Conservation (phyloP, 768 basidiomycete genomes). For the Boletellus ananiceps region DNA sequence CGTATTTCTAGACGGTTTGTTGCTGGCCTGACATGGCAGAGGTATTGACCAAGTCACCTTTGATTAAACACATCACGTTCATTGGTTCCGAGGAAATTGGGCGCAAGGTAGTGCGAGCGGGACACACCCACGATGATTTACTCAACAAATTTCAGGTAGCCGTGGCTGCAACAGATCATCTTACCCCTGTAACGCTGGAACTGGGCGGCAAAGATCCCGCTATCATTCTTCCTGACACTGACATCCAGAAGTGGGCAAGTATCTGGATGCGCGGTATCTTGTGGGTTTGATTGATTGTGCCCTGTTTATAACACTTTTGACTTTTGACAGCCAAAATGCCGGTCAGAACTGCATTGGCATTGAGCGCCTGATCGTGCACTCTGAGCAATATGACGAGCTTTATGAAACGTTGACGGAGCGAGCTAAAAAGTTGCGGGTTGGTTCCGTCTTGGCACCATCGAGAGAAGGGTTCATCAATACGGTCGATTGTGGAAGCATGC, state of each 20-base stretch:
- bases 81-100: conserved; percentile 82
- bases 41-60: conserved; percentile 69
- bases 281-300: conserved; percentile 46
- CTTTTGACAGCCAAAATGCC: conserved; percentile 65
- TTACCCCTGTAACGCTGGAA: conserved; percentile 91
- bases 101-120: conserved; percentile 49
- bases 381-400: conserved; percentile 71
- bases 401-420: conserved; percentile 61
- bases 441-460: conserved; percentile 63
- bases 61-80: conserved; percentile 92
- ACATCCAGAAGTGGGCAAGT: conserved; percentile 74
- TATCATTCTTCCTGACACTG: conserved; percentile 81
- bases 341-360: conserved; percentile 98
- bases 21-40: conserved; percentile 88
- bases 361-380: conserved; percentile 86
- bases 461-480: conserved; percentile 66
- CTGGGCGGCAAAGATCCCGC: conserved; percentile 95
- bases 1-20: conserved; percentile 56
- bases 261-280: conserved; percentile 89
- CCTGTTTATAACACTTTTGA: neutral
- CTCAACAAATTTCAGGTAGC: conserved; percentile 56
- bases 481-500: conserved; percentile 88
- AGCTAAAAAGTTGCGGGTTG: conserved; percentile 65
- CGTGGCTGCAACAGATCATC: conserved; percentile 73
- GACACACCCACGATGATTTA: neutral